Evolutionary conservation across 2,329 filamentous ascomycete species (phyloP).

Genomic region (Clathrospora elynae): DNA sequence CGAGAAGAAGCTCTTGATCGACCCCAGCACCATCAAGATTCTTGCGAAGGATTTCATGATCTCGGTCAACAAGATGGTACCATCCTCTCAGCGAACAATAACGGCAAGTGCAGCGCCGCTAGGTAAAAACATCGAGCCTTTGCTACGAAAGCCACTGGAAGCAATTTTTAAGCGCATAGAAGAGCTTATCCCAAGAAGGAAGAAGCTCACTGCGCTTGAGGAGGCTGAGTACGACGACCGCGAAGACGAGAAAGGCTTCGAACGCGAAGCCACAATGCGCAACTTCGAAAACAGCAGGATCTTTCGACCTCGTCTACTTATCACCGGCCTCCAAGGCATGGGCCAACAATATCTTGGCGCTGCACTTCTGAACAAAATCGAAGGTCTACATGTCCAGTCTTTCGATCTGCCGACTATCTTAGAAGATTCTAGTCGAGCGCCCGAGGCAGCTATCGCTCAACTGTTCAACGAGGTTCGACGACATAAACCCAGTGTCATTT

Average conservation of each 20-base stretch:
- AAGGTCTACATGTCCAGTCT: conserved; percentile 91
- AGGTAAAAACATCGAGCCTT: conserved; percentile 77
- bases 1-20: conserved; percentile 85
- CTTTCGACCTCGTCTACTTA: conserved; percentile 84
- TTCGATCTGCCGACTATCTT: conserved; percentile 89
- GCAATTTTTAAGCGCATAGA: conserved; percentile 73
- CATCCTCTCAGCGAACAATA: conserved; percentile 88
- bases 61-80: conserved; percentile 93
- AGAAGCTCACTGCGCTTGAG: conserved; percentile 85
- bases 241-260: conserved; percentile 81
- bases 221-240: conserved; percentile 93
- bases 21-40: conserved; percentile 81
- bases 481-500: conserved; percentile 95
- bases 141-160: conserved; percentile 74
- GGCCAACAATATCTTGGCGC: conserved; percentile 88
- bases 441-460: conserved; percentile 87
- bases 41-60: conserved; percentile 96
- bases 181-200: conserved; percentile 79
- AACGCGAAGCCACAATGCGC: conserved; percentile 74
- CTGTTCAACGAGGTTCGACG: conserved; percentile 91
- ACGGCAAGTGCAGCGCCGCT: conserved; percentile 83
- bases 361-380: conserved; percentile 86
- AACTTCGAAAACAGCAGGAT: conserved; percentile 82
- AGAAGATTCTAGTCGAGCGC: conserved; percentile 77
- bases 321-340: conserved; percentile 85